Base-by-base conservation (phyloP, 148 eudicot species). In the Rhododendron kiyosumense region DNA sequence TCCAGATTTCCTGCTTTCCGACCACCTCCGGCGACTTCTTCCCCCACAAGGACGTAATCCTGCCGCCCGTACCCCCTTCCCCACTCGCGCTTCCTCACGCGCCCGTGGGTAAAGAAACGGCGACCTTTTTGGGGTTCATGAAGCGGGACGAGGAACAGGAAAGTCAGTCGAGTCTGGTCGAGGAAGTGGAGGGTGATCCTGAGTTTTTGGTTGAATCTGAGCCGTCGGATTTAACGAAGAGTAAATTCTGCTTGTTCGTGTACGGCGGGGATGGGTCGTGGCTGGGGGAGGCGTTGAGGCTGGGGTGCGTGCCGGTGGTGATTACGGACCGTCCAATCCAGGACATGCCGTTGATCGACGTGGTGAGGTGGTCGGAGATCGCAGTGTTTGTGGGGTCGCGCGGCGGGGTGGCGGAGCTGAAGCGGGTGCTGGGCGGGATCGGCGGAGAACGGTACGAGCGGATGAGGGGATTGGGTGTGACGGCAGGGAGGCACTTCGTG, bases 321-420 rank as follows among this genome's bases (percentile, higher is more conserved):
- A 89, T 96, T 11, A 90, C 92, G 8, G 94, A 91, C 93, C 94
- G 96, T 87, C 95, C 98, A 89, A 92, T 95, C 32, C 94, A 96
- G 84, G 99, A 96, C 71, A 48, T 96, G 84, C 99, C 99, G 54
- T 84, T 96, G 88, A 94, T 93, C 94, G 98, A 94, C 81, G 94
- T 96, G 69, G 85, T 96, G 86, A 82, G 87, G 82, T 96, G 99
- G 99, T 87, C 91, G 7, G 94, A 96, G 12, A 81, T 96, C 3
- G 98, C 92, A 10, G 20, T 95, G 85, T 89, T 96, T 84, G 95
- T 93, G 45, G 92, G 90, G 85, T 32, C 90, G 0, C 49, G 85
- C 20, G 86, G 90, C 34, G 92, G 91, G 13, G 85, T 26, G 5
- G 82, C 57, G 32, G 85, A 89, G 51, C 0, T 94, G 75, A 94